Evolutionary conservation across 805 yeast species (phyloP), one percentile per base, ranked within the genome.

Genomic region (Tetrapisispora phaffii): DNA sequence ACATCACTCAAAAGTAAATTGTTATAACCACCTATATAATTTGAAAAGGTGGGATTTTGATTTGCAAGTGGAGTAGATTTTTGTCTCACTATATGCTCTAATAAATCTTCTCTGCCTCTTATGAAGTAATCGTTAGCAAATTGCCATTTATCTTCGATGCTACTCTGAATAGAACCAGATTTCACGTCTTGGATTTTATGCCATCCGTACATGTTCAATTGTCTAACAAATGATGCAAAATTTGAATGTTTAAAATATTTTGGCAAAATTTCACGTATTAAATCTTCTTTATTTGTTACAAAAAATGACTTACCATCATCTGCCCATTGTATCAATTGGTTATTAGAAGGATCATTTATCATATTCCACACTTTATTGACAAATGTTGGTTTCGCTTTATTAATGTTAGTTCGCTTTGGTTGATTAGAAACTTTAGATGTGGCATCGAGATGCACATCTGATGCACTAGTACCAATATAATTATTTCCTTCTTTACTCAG

Each of bases 181-280:
- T 69, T 84, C 20, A 89, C 79, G 65, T 93, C 97, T 65, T 93
- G 98, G 4, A 93, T 93, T 66, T 93, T 93, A 69, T 89, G 97
- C 96, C 97, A 93, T 10, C 98, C 98, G 62, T 93, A 93, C 98
- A 93, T 90, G 66, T 90, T 90, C 57, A 90, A 72, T 62, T 90
- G 98, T 50, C 98, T 78, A 15, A 93, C 97, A 72, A 93, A 93
- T 28, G 93, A 81, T 19, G 97, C 94, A 67, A 93, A 89, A 62
- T 93, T 90, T 49, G 85, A 82, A 66, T 93, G 98, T 63, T 93
- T 93, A 72, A 89, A 93, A 67, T 87, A 93, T 58, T 81, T 80
- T 5, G 99, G 98, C 50, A 93, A 67, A 23, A 93, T 81, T 48
- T 74, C 70, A 55, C 81, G 85, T 74, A 88, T 93, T 58, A 93